These are phyloP conservation scores for Aspergillus amoenus DNA, from an alignment of 2,329 filamentous ascomycete species.

Conservation along the genomic window DNA sequence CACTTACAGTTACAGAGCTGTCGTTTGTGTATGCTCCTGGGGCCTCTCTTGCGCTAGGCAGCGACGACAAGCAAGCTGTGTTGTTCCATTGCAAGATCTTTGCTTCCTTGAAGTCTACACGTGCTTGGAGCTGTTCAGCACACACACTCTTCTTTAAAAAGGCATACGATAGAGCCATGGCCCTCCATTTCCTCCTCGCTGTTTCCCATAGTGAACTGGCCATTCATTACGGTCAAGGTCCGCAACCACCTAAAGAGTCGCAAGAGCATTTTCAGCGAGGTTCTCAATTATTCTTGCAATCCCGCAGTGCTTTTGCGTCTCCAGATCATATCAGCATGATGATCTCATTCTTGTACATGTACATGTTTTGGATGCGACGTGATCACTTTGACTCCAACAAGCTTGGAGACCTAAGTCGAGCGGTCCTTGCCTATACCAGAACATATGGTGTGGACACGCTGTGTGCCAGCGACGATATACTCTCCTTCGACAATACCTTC, in stretches of 20 bases:
- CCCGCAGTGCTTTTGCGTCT: neutral
- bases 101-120: slow-evolving; percentile 12
- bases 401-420: slow-evolving; percentile 5
- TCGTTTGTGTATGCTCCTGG: neutral
- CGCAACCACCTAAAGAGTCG: slow-evolving; percentile 6
- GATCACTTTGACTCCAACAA: slow-evolving; percentile 4
- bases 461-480: slow-evolving; percentile 7
- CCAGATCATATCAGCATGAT: slow-evolving; percentile 12
- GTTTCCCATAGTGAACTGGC: slow-evolving; percentile 13
- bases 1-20: neutral
- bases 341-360: slow-evolving; percentile 15
- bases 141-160: slow-evolving; percentile 8
- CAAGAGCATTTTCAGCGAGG: slow-evolving; percentile 7
- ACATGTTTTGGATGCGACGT: slow-evolving; percentile 15
- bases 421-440: neutral
- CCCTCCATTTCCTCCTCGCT: slow-evolving; percentile 14
- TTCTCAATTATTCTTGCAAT: slow-evolving; percentile 3
- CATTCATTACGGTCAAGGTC: slow-evolving; percentile 5
- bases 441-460: slow-evolving; percentile 5
- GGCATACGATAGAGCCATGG: slow-evolving; percentile 6
- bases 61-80: slow-evolving; percentile 10
- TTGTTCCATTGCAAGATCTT: slow-evolving; percentile 11
- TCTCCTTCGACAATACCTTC: neutral
- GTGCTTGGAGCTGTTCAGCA: slow-evolving; percentile 1
- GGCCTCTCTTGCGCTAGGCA: neutral